Evolutionary conservation across 192 early-diverging fungal genomes (phyloP).

Genomic region (Coemansia sp.): DNA sequence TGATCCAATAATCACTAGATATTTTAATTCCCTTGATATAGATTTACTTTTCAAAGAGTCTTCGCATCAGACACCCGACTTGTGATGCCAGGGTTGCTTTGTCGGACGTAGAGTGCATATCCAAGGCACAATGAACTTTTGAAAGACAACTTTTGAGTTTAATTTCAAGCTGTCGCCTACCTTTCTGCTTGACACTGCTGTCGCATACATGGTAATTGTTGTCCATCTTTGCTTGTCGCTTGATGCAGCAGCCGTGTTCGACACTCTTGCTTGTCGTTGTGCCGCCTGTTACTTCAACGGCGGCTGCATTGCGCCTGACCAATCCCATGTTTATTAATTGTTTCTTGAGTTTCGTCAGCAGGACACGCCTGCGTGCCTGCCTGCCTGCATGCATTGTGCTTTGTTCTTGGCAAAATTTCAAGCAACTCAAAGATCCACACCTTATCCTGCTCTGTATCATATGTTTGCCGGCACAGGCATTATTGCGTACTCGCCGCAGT

Average conservation of each 20-base stretch:
- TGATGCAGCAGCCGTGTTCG: background rate
- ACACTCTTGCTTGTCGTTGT: background rate
- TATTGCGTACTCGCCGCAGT: background rate
- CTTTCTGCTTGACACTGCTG: background rate
- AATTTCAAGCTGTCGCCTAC: background rate
- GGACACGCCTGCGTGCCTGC: background rate
- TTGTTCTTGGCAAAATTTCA: background rate
- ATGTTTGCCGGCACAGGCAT: background rate
- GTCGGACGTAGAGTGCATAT: background rate
- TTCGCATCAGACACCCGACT: background rate
- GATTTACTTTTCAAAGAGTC: background rate
- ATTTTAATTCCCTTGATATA: background rate
- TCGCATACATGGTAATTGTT: conserved; percentile 9
- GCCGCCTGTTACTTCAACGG: background rate
- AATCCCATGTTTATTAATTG: background rate
- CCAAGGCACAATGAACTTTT: background rate
- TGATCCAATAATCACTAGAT: too few species aligned
- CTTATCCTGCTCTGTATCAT: background rate
- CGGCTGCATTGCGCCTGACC: conserved; percentile 3
- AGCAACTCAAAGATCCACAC: background rate
- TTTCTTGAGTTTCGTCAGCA: background rate
- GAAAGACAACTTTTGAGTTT: conserved; percentile 3
- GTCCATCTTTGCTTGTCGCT: background rate
- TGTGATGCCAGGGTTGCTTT: background rate
- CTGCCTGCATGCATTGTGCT: conserved; percentile 7